phyloP scores from a whole-genome alignment of 2,329 filamentous ascomycete species.

The Gliomastix tumulicola region DNA sequence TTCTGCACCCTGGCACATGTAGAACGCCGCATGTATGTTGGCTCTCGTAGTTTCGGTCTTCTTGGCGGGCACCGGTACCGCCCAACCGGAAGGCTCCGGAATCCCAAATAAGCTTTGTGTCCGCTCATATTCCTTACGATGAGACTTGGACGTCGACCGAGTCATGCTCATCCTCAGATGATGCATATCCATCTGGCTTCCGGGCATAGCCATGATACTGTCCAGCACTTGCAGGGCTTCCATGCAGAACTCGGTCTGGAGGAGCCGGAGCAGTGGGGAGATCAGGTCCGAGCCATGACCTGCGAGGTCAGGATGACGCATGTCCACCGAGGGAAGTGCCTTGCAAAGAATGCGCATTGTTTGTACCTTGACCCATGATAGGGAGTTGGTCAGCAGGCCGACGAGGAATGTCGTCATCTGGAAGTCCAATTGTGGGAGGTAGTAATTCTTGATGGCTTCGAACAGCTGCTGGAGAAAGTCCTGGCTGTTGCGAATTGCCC shows the following conservation, averaged over 20 bases:
- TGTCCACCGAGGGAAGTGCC: slow-evolving; percentile 84
- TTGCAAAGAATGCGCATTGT: slow-evolving; percentile 85
- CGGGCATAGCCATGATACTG: slow-evolving; percentile 90
- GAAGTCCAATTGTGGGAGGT: slow-evolving; percentile 77
- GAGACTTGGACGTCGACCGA: slow-evolving; percentile 73
- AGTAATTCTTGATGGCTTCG: slow-evolving; percentile 66
- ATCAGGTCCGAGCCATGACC: slow-evolving; percentile 91
- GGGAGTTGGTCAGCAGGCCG: slow-evolving; percentile 81
- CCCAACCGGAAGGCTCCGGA: slow-evolving; percentile 92
- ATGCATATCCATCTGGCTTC: slow-evolving; percentile 86
- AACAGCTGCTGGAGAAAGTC: slow-evolving; percentile 75
- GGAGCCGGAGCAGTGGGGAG: slow-evolving; percentile 77
- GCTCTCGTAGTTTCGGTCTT: slow-evolving; percentile 80
- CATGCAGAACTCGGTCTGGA: slow-evolving; percentile 91
- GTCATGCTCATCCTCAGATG: slow-evolving; percentile 98
- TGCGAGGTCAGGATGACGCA: slow-evolving; percentile 84
- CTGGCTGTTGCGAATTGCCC: slow-evolving; percentile 57
- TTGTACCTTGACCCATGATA: slow-evolving; percentile 85
- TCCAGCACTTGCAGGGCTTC: slow-evolving; percentile 88
- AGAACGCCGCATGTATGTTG: slow-evolving; percentile 95
- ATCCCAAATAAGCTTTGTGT: slow-evolving; percentile 95
- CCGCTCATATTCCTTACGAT: slow-evolving; percentile 89
- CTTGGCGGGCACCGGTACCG: slow-evolving; percentile 84
- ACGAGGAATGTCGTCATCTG: slow-evolving; percentile 83
- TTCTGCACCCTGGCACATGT: slow-evolving; percentile 73